These are phyloP conservation scores for Aspergillus cristatus DNA, from an alignment of 495 filamentous ascomycete genomes.

Conservation along the genomic window DNA sequence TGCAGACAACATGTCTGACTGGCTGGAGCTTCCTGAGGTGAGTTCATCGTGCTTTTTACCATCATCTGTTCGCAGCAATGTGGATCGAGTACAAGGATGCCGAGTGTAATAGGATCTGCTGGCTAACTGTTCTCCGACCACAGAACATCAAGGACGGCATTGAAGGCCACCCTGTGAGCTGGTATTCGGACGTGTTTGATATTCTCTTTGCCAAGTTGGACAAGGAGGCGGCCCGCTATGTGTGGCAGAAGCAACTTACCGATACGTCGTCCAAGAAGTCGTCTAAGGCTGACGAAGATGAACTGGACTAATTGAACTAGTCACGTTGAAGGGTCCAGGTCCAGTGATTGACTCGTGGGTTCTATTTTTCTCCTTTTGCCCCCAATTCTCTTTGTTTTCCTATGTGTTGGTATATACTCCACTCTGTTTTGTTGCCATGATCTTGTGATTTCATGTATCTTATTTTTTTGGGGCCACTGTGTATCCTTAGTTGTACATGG, in stretches of 20 bases:
- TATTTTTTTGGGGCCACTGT: conserved; percentile 1
- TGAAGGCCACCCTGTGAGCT: conserved; percentile 77
- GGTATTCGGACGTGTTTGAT: conserved; percentile 92
- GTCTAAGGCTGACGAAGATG: conserved; percentile 29
- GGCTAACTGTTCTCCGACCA: conserved; percentile 9
- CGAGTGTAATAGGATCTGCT: neutral
- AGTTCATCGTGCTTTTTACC: conserved; percentile 11
- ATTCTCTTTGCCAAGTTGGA: conserved; percentile 83
- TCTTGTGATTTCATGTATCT: neutral
- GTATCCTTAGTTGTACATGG: conserved; percentile 15
- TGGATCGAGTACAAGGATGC: no score
- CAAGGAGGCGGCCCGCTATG: conserved; percentile 53
- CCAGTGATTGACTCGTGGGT: no score
- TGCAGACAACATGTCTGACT: conserved; percentile 87
- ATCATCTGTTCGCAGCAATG: conserved; percentile 1
- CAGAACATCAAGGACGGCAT: conserved; percentile 97
- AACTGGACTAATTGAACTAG: conserved; percentile 18
- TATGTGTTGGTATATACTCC: conserved; percentile 13
- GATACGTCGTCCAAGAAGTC: conserved; percentile 47
- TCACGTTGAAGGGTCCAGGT: no score
- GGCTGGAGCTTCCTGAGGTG: conserved; percentile 95
- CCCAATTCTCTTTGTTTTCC: no score
- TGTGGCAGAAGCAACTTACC: conserved; percentile 65
- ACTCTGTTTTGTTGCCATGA: conserved; percentile 3
- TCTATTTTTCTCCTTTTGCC: conserved; percentile 2